phyloP scores from a whole-genome alignment of 345 rosid species.

The Psidium guajava region DNA sequence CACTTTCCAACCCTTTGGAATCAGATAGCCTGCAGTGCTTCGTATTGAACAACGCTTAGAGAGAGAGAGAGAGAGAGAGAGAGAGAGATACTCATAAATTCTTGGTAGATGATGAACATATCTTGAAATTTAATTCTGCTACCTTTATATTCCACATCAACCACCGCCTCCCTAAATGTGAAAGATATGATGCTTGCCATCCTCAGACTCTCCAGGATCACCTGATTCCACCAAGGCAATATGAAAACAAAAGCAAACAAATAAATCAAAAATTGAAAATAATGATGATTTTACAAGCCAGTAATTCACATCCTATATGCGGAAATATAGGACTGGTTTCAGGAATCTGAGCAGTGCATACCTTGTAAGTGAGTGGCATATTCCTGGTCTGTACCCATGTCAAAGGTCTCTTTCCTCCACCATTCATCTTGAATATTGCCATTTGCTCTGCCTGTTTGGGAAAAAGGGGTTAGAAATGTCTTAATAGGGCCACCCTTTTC shows the following conservation, averaged over 20 bases:
- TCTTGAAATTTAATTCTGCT: neutral
- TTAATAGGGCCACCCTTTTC: neutral
- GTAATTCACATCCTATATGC: neutral
- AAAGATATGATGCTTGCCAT: conserved; percentile 93
- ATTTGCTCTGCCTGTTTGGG: conserved; percentile 56
- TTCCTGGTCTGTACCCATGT: conserved; percentile 77
- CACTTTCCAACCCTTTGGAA: conserved; percentile 99
- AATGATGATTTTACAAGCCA: neutral
- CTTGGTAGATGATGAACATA: neutral
- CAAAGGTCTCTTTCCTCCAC: conserved; percentile 35
- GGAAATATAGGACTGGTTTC: neutral
- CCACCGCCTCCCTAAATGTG: conserved; percentile 83
- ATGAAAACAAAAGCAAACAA: neutral
- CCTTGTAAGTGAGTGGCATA: conserved; percentile 70
- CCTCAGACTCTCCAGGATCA: conserved; percentile 61
- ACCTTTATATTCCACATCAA: conserved; percentile 85
- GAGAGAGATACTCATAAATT: neutral
- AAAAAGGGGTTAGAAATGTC: neutral
- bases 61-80: neutral
- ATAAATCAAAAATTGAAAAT: neutral
- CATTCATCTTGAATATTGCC: conserved; percentile 33
- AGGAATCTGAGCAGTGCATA: conserved; percentile 1
- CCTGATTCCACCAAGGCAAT: conserved; percentile 13
- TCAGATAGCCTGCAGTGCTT: conserved; percentile 46
- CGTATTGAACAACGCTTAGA: neutral